These are phyloP conservation scores for Phytophthora multivora DNA, from an alignment of 352 stramenopile genomes.

Conservation along the genomic window DNA sequence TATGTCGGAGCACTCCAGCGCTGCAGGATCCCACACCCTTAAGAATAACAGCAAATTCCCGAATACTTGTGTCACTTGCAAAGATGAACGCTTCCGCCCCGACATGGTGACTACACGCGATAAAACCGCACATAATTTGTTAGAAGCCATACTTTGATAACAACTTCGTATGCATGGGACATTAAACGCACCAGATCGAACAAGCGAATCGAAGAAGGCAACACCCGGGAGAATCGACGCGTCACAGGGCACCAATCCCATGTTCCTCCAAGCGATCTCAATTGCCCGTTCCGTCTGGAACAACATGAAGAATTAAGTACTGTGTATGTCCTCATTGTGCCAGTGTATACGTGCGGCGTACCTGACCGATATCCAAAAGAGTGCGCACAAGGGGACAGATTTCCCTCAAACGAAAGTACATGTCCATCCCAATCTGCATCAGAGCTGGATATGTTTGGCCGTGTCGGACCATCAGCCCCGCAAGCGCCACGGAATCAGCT, in stretches of 20 bases:
- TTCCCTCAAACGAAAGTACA: conserved; percentile 64
- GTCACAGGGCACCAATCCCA: conserved; percentile 41
- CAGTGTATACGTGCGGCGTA: conserved; percentile 12
- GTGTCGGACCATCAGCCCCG: conserved; percentile 51
- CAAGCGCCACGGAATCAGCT: conserved; percentile 63
- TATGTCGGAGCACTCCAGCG: conserved; percentile 27
- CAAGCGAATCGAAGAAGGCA: conserved; percentile 55
- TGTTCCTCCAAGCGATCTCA: conserved; percentile 55
- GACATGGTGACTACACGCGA: conserved; percentile 33
- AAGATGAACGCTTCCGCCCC: conserved; percentile 15
- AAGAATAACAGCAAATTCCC: conserved; percentile 61
- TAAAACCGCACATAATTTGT: conserved; percentile 1
- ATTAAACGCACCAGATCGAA: conserved; percentile 27
- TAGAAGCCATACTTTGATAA: neutral
- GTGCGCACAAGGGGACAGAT: conserved; percentile 50
- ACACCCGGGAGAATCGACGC: conserved; percentile 44
- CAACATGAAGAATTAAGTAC: neutral
- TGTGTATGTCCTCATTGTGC: neutral
- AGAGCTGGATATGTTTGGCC: conserved; percentile 31
- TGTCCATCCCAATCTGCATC: conserved; percentile 67
- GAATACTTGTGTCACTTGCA: conserved; percentile 56
- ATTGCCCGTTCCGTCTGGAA: conserved; percentile 49
- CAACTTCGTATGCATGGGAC: neutral
- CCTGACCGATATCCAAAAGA: conserved; percentile 55
- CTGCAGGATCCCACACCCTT: conserved; percentile 51